Conservation (phyloP, 1,139 yeast genomes). For the Pichia terricola region DNA sequence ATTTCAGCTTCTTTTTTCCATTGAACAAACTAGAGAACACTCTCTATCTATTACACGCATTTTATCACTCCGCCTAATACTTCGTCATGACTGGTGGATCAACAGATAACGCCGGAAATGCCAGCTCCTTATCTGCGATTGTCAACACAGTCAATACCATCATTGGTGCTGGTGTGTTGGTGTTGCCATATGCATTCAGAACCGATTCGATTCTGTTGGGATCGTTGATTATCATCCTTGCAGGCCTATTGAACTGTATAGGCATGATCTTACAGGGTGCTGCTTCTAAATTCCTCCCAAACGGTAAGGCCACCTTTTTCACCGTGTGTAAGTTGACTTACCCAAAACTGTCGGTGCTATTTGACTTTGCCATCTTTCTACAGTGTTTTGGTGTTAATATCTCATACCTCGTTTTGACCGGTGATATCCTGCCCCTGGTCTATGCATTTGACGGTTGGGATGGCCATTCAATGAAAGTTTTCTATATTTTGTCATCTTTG, state of each 20-base stretch:
- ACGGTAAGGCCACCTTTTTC: conserved; percentile 78
- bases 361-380: conserved; percentile 47
- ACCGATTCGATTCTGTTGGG: conserved; percentile 82
- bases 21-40: too few species aligned
- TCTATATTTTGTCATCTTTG: conserved; percentile 64
- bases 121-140: conserved; percentile 17
- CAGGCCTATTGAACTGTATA: conserved; percentile 69
- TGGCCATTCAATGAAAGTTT: conserved; percentile 29
- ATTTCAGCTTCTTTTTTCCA: too few species aligned
- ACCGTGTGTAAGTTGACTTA: conserved; percentile 75
- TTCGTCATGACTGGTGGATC: too few species aligned
- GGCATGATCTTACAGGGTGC: conserved; percentile 78
- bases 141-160: conserved; percentile 62
- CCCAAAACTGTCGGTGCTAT: conserved; percentile 67
- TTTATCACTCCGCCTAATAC: too few species aligned
- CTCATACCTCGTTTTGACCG: conserved; percentile 78
- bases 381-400: conserved; percentile 85
- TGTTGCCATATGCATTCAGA: conserved; percentile 82
- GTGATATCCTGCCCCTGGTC: conserved; percentile 71
- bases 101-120: too few species aligned
- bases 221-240: conserved; percentile 48
- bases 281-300: conserved; percentile 58
- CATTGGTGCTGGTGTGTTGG: conserved; percentile 86
- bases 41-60: too few species aligned
- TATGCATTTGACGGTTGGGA: conserved; percentile 26